phyloP scores from a whole-genome alignment of 1,284 basidiomycete species.

The Trametes pubescens region DNA sequence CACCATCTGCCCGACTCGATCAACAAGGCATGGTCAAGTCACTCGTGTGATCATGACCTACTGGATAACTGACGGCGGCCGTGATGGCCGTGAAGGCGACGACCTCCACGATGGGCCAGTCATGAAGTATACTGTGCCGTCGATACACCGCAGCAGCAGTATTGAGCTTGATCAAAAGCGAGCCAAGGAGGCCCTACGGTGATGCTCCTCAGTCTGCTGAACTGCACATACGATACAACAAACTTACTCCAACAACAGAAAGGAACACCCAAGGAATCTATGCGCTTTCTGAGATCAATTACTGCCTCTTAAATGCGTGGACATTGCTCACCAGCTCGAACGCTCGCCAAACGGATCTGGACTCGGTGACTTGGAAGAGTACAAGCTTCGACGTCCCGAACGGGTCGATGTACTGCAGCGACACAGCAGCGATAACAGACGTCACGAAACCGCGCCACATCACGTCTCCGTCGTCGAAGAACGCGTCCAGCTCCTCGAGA shows the following conservation, averaged over 20 bases:
- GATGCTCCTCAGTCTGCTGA: not conserved
- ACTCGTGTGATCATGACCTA: slow-evolving; percentile 38
- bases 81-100: slow-evolving; percentile 68
- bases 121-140: slow-evolving; percentile 59
- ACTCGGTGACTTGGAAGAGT: slow-evolving; percentile 70
- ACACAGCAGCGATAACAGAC: slow-evolving; percentile 74
- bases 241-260: slow-evolving; percentile 64
- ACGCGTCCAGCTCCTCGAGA: slow-evolving; percentile 76
- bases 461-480: slow-evolving; percentile 70
- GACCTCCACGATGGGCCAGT: slow-evolving; percentile 74
- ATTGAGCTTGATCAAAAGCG: slow-evolving; percentile 71
- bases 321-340: slow-evolving; percentile 67
- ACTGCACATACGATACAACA: not conserved
- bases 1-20: slow-evolving; percentile 34
- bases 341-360: slow-evolving; percentile 68
- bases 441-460: slow-evolving; percentile 83
- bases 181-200: slow-evolving; percentile 66
- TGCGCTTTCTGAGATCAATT: not conserved
- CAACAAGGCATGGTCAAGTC: not conserved
- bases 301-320: slow-evolving; percentile 1
- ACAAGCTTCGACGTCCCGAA: slow-evolving; percentile 81
- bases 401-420: slow-evolving; percentile 76
- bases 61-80: slow-evolving; percentile 72
- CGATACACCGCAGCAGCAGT: slow-evolving; percentile 69
- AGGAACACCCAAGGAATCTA: slow-evolving; percentile 74